Evolutionary conservation across 345 rosid species (phyloP).

Genomic region (Hypericum androsaemum): DNA sequence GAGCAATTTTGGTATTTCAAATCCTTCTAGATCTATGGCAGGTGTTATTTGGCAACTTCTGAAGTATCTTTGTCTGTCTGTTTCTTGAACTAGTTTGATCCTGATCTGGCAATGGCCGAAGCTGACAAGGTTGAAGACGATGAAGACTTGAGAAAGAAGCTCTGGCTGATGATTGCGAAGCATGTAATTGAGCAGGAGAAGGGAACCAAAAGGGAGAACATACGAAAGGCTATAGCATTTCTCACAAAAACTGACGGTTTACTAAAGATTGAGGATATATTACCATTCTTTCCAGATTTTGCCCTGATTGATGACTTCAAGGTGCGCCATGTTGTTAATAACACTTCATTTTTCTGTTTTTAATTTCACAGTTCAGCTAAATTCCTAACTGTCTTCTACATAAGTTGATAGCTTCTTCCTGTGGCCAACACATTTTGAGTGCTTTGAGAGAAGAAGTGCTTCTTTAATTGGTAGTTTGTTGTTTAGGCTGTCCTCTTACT

Average conservation of each 20-base stretch:
- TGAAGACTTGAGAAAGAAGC: constrained; percentile 94
- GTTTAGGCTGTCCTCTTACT: too few species aligned
- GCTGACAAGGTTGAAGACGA: constrained; percentile 99
- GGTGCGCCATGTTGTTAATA: constrained; percentile 21
- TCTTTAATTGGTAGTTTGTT: too few species aligned
- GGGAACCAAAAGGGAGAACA: constrained; percentile 95
- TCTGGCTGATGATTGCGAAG: constrained; percentile 98
- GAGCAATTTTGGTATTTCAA: too few species aligned
- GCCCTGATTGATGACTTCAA: constrained; percentile 99
- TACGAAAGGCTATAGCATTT: constrained; percentile 91
- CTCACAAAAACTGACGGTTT: constrained; percentile 98
- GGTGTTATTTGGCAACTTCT: neutral
- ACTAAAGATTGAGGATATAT: constrained; percentile 91
- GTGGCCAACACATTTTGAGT: too few species aligned
- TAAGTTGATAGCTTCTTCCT: too few species aligned
- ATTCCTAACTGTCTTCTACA: neutral
- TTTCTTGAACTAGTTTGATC: constrained; percentile 58
- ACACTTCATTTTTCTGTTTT: neutral
- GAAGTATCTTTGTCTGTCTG: neutral
- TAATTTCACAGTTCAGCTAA: neutral
- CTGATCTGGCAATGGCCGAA: constrained; percentile 99
- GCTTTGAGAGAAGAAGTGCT: too few species aligned
- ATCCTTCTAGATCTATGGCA: too few species aligned
- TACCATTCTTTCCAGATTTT: constrained; percentile 98
- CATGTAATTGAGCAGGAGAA: constrained; percentile 92